phyloP scores from a whole-genome alignment of 192 early-diverging fungal genomes.

The Geranomyces michiganensis region DNA sequence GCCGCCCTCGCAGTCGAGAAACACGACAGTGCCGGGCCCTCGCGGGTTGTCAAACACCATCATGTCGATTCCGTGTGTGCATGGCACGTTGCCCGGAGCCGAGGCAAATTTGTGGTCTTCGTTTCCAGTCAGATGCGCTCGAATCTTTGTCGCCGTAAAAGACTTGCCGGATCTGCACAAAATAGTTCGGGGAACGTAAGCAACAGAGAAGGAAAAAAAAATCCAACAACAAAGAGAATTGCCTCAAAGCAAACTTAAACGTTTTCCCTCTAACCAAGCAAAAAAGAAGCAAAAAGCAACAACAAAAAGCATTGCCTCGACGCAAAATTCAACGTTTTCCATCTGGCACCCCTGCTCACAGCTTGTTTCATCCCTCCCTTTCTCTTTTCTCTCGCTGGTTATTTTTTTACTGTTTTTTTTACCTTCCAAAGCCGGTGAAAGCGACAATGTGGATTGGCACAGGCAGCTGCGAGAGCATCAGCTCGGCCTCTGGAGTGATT shows the following conservation, averaged over 20 bases:
- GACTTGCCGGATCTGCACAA: constrained; percentile 43
- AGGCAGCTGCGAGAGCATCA: constrained; percentile 44
- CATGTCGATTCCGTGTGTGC: constrained; percentile 62
- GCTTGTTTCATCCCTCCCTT: too few relatives aligned
- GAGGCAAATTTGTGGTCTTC: constrained; percentile 48
- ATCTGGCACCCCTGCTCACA: too few relatives aligned
- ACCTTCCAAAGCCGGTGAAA: constrained; percentile 55
- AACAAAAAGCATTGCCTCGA: too few relatives aligned
- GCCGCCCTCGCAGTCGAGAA: constrained; percentile 59
- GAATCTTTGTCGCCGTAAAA: constrained; percentile 44
- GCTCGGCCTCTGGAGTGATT: constrained; percentile 50
- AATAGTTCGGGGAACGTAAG: background rate
- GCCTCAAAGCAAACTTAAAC: too few relatives aligned
- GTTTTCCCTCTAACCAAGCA: too few relatives aligned
- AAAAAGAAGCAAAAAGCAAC: too few relatives aligned
- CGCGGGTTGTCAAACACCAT: constrained; percentile 51
- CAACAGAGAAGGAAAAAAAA: too few relatives aligned
- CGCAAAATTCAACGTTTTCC: too few relatives aligned
- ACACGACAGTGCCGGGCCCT: constrained; percentile 49
- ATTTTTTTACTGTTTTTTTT: too few relatives aligned
- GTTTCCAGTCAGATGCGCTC: constrained; percentile 40
- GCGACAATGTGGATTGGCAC: constrained; percentile 52
- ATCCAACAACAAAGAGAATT: too few relatives aligned
- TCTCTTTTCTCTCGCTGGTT: background rate
- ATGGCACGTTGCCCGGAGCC: constrained; percentile 55